Conservation (phyloP, 352 stramenopile species). For the Pythium volutum region DNA sequence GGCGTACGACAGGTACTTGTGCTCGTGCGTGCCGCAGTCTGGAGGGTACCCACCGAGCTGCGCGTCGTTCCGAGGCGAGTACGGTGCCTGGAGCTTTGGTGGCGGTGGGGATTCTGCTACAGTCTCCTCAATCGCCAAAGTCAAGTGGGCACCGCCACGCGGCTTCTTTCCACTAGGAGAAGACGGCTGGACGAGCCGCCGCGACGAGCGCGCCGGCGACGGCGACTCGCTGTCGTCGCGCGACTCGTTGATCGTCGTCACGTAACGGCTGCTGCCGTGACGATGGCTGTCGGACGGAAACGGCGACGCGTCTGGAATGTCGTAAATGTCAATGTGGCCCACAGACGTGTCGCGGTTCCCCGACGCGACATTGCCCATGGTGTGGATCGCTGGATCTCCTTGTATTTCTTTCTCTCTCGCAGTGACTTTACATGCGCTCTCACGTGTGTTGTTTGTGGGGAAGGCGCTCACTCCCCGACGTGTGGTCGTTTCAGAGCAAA, state of each 20-base stretch:
- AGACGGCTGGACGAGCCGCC: conserved; percentile 4
- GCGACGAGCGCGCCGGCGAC: neutral
- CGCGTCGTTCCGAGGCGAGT: conserved; percentile 42
- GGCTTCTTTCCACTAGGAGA: neutral
- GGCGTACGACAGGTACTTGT: conserved; percentile 80
- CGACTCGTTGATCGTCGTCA: conserved; percentile 6
- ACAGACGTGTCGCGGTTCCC: neutral
- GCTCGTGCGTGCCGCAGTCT: conserved; percentile 65
- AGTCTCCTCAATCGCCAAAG: conserved; percentile 11
- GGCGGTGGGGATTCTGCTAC: too few relatives aligned
- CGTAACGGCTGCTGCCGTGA: conserved; percentile 10
- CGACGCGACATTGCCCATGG: conserved; percentile 19
- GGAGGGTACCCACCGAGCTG: conserved; percentile 70
- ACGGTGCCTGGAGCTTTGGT: conserved; percentile 12
- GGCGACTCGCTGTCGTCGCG: conserved; percentile 15
- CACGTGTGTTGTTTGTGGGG: neutral
- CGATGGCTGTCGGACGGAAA: neutral
- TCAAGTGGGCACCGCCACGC: conserved; percentile 11
- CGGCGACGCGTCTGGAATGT: conserved; percentile 6
- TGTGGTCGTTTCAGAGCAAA: too few relatives aligned
- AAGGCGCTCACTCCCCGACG: too few relatives aligned
- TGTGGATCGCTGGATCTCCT: conserved; percentile 1
- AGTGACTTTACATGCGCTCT: too few relatives aligned
- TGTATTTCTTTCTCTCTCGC: neutral
- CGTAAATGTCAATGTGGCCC: conserved; percentile 14